phyloP scores from a whole-genome alignment of 202 grass and related monocot species.

The Hordeum pubiflorum region DNA sequence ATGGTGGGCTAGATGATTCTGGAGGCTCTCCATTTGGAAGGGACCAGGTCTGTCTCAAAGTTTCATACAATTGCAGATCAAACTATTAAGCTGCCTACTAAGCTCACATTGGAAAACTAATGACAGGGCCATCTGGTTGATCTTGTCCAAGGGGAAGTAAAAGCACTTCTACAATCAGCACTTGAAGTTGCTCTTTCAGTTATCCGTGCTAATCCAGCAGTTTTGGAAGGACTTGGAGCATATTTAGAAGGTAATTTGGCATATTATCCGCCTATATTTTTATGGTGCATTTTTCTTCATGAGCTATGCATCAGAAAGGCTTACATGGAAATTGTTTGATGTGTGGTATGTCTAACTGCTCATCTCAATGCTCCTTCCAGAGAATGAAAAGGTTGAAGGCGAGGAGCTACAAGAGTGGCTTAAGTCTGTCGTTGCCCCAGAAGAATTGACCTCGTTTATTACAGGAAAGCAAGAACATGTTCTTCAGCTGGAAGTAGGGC shows the following conservation, averaged over 20 bases:
- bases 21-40: slow-evolving; percentile 76
- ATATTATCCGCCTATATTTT: neutral
- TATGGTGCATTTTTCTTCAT: neutral
- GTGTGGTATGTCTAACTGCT: slow-evolving; percentile 7
- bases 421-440: slow-evolving; percentile 77
- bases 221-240: slow-evolving; percentile 90
- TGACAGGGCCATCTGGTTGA: slow-evolving; percentile 81
- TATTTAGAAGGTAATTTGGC: slow-evolving; percentile 81
- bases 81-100: slow-evolving; percentile 1
- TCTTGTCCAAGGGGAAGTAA: slow-evolving; percentile 88
- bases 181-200: slow-evolving; percentile 96
- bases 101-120: slow-evolving; percentile 18
- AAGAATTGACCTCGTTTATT: slow-evolving; percentile 70
- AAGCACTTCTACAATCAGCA: slow-evolving; percentile 69
- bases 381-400: slow-evolving; percentile 95
- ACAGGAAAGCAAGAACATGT: slow-evolving; percentile 50
- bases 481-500: slow-evolving; percentile 59
- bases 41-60: slow-evolving; percentile 66
- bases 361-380: slow-evolving; percentile 25
- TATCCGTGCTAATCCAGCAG: slow-evolving; percentile 73
- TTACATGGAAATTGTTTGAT: slow-evolving; percentile 3
- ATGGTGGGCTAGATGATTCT: slow-evolving; percentile 84
- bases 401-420: slow-evolving; percentile 96
- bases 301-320: slow-evolving; percentile 7
- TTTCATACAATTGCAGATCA: neutral